Evolutionary conservation across 106 monocot genomes (phyloP).

Genomic region (Dioscorea zingiberensis): DNA sequence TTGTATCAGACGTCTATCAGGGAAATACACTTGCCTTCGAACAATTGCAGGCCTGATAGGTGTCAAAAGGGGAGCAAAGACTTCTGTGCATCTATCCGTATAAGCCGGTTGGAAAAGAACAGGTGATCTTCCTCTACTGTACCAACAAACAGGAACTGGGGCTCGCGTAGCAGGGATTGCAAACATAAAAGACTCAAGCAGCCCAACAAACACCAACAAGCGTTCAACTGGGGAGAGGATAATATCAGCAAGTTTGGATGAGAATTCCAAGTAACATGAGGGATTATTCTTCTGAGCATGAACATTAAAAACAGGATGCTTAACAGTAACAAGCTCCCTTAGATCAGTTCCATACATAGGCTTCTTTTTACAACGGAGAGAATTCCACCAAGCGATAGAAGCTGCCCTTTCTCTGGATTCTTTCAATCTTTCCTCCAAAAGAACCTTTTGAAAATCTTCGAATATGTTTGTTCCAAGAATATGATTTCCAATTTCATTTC

Average conservation of each 20-base stretch:
- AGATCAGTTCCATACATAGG: slow-evolving; percentile 83
- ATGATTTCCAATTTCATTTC: slow-evolving; percentile 22
- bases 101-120: slow-evolving; percentile 44
- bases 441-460: slow-evolving; percentile 73
- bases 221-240: slow-evolving; percentile 74
- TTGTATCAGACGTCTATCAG: slow-evolving; percentile 92
- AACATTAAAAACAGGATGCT: slow-evolving; percentile 68
- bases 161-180: slow-evolving; percentile 91
- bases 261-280: slow-evolving; percentile 68
- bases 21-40: slow-evolving; percentile 95
- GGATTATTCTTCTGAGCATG: slow-evolving; percentile 66
- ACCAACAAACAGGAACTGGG: slow-evolving; percentile 80
- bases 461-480: slow-evolving; percentile 57
- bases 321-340: slow-evolving; percentile 61
- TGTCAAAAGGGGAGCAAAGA: slow-evolving; percentile 63
- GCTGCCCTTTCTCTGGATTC: slow-evolving; percentile 65
- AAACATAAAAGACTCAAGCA: slow-evolving; percentile 89
- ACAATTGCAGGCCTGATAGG: slow-evolving; percentile 87
- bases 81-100: slow-evolving; percentile 40
- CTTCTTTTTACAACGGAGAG: slow-evolving; percentile 61
- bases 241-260: slow-evolving; percentile 75
- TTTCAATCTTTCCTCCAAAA: slow-evolving; percentile 72
- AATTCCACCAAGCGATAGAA: slow-evolving; percentile 92
- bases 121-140: slow-evolving; percentile 50
- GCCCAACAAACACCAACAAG: slow-evolving; percentile 55